These are phyloP conservation scores for Triticum monococcum DNA, from an alignment of 176 grass and related monocot genomes.

Conservation along the genomic window DNA sequence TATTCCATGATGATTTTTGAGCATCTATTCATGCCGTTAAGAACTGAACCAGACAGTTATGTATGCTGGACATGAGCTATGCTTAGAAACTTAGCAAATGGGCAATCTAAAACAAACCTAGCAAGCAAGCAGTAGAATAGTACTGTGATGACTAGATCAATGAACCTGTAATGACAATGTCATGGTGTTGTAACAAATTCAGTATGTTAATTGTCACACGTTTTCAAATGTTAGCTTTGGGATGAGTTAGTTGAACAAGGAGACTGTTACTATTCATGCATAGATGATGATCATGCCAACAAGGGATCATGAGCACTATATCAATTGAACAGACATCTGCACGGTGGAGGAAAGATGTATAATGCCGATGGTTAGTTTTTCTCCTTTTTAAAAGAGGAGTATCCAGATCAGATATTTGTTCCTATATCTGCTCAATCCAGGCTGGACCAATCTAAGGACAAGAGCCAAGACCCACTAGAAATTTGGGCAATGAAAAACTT, in stretches of 20 bases:
- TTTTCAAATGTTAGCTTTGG: not conserved
- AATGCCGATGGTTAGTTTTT: not conserved
- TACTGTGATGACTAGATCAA: not conserved
- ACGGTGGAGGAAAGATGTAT: not conserved
- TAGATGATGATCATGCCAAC: not conserved
- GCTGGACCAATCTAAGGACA: conserved; percentile 34
- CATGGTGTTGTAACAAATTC: not conserved
- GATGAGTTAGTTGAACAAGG: not conserved
- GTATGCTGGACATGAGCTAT: conserved; percentile 21
- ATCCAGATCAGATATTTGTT: conserved; percentile 2
- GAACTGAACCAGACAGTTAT: not conserved
- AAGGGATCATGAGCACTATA: not conserved
- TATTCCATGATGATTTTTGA: not conserved
- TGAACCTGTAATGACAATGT: not conserved
- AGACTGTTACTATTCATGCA: not conserved
- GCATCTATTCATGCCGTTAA: conserved; percentile 13
- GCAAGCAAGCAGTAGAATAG: not conserved
- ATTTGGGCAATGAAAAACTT: conserved; percentile 17
- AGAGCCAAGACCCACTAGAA: conserved; percentile 3
- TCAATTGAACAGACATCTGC: not conserved
- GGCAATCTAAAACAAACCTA: not conserved
- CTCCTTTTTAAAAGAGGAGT: not conserved
- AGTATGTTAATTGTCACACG: not conserved
- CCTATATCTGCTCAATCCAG: not conserved
- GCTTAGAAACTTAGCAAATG: not conserved